These are phyloP conservation scores for Isatis lusitanica DNA, from an alignment of 441 rosid species.

Conservation along the genomic window DNA sequence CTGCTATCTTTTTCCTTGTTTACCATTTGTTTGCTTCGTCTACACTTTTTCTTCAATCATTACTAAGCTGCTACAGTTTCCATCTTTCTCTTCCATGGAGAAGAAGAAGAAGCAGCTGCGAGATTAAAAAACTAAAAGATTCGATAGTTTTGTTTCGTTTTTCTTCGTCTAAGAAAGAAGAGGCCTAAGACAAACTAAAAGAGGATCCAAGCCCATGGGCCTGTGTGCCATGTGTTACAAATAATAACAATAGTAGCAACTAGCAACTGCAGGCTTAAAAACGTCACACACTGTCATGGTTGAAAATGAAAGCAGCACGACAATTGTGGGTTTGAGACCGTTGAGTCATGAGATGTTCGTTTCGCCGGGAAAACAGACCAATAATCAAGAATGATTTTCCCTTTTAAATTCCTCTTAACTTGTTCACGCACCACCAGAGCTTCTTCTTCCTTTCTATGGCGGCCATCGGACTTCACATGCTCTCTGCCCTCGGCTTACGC, in stretches of 20 bases:
- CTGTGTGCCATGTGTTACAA: background rate
- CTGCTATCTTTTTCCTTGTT: background rate
- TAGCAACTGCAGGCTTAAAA: background rate
- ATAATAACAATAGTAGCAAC: too few relatives aligned
- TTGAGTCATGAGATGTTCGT: conserved; percentile 31
- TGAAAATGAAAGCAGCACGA: background rate
- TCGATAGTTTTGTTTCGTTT: too few relatives aligned
- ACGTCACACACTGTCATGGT: background rate
- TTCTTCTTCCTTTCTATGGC: conserved; percentile 30
- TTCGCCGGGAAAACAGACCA: conserved; percentile 21
- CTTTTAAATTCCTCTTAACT: conserved; percentile 6
- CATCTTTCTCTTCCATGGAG: too few relatives aligned
- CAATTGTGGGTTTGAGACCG: background rate
- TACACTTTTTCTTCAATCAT: background rate
- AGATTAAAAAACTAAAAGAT: too few relatives aligned
- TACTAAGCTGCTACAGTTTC: too few relatives aligned
- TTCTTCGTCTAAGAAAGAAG: background rate
- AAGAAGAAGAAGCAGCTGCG: too few relatives aligned
- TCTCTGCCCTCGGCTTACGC: conserved; percentile 26
- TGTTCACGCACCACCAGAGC: background rate
- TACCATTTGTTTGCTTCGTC: background rate
- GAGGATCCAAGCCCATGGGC: background rate
- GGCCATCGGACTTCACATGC: conserved; percentile 23
- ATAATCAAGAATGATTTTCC: background rate
- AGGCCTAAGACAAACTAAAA: background rate